Evolutionary conservation across 495 filamentous ascomycete genomes (phyloP).

Genomic region (Xylaria curta): DNA sequence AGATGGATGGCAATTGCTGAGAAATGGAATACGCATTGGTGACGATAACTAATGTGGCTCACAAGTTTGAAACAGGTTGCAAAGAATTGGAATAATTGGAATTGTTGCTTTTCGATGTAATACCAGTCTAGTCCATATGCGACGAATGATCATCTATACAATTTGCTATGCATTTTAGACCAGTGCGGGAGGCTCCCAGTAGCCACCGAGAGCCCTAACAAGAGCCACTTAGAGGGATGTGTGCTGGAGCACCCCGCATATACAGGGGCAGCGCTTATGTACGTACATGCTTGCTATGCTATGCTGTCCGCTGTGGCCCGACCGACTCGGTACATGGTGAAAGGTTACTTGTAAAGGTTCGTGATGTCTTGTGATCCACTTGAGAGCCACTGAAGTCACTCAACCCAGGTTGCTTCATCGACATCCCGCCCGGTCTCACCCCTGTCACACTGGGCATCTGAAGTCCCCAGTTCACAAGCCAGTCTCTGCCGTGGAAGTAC

Average conservation of each 20-base stretch:
- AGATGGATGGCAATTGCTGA: background rate
- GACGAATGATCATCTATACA: constrained; percentile 17
- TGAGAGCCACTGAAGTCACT: constrained; percentile 4
- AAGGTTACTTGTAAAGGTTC: background rate
- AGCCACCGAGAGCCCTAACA: background rate
- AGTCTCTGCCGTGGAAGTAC: constrained; percentile 10
- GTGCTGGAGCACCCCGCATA: constrained; percentile 24
- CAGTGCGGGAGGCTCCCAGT: constrained; percentile 13
- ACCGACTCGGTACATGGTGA: background rate
- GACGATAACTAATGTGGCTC: constrained; percentile 7
- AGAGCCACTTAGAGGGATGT: constrained; percentile 12
- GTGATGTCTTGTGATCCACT: constrained; percentile 17
- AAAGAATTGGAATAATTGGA: constrained; percentile 24
- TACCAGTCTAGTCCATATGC: constrained; percentile 9
- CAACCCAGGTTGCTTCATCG: constrained; percentile 2
- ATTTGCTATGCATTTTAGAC: background rate
- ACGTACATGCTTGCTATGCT: too few relatives aligned
- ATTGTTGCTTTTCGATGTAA: constrained; percentile 16
- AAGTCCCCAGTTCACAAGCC: background rate
- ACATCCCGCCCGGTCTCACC: background rate
- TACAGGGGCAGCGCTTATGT: constrained; percentile 24
- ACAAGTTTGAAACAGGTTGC: background rate
- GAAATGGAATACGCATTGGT: background rate
- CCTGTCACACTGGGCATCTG: constrained; percentile 17
- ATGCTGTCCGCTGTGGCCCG: constrained; percentile 6